phyloP scores from a whole-genome alignment of 495 filamentous ascomycete genomes.

The Daldinia decipiens region DNA sequence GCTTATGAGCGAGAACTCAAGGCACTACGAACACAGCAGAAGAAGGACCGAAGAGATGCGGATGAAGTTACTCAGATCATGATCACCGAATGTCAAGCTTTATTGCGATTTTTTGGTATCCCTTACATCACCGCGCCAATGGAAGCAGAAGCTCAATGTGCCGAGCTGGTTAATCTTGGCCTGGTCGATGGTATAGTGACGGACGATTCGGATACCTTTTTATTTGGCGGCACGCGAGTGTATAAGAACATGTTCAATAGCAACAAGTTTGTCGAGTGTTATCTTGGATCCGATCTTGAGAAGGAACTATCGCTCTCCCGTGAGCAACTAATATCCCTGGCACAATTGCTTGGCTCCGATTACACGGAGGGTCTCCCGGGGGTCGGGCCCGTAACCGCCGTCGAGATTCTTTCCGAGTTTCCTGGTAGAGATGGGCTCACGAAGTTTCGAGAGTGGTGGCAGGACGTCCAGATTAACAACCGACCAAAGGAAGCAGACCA shows the following conservation, averaged over 20 bases:
- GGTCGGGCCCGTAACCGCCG: constrained; percentile 90
- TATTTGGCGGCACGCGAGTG: constrained; percentile 94
- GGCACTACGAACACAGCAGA: constrained; percentile 88
- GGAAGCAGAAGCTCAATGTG: constrained; percentile 99
- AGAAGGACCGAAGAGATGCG: constrained; percentile 92
- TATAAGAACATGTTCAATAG: constrained; percentile 99
- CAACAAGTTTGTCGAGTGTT: constrained; percentile 97
- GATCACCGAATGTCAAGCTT: constrained; percentile 92
- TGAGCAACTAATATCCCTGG: constrained; percentile 82
- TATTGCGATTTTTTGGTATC: constrained; percentile 88
- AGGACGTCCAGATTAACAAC: constrained; percentile 70
- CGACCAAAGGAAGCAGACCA: constrained; percentile 64
- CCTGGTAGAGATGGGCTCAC: constrained; percentile 60
- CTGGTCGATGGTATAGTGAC: constrained; percentile 99
- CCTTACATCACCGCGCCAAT: constrained; percentile 97
- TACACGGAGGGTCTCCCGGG: constrained; percentile 93
- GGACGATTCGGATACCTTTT: constrained; percentile 95
- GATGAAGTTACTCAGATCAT: constrained; percentile 95
- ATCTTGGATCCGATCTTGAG: constrained; percentile 85
- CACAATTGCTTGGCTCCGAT: constrained; percentile 89
- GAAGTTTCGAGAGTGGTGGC: constrained; percentile 89
- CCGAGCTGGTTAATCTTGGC: constrained; percentile 83
- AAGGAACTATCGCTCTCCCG: constrained; percentile 87
- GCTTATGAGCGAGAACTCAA: constrained; percentile 89
- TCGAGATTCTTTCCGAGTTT: constrained; percentile 95